Base-by-base conservation (phyloP, 768 basidiomycete species). In the Myochromella boudieri region DNA sequence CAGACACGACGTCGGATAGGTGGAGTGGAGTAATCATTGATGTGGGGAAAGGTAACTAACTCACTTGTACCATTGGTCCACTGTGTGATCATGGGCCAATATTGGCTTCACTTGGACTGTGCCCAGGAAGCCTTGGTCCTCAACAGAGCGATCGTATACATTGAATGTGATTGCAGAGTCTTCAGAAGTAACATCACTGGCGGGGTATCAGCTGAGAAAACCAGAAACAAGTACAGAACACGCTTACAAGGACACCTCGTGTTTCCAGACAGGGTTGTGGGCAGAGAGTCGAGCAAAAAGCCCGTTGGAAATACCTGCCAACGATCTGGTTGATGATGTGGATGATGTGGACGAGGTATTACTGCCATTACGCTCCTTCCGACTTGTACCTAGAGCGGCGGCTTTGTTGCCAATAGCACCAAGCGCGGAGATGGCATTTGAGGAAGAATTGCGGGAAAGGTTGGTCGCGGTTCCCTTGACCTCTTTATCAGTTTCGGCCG, bases 191-290 rank as follows among this genome's bases (percentile, higher is more conserved):
- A 98, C 88, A 68, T 99, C 97, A 76, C 95, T 98, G 65, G 37
- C 6, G 27, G 59, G 46, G 48, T 60, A 39, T 62, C 48, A 32
- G 59, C 42, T 39, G 25, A 34, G 48, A 44, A 45, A 29, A 42
- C 15, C 15, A 31, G 36, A 26, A n/a, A 6, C 44, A 39, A 27
- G 29, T 32, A 48, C 50, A 21, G 42, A 49, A 49, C 29, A 78
- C 93, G 78, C 95, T 68, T 68, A 97, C 95, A 99, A 99, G 34
- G 91, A 85, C 26, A 98, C 97, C 65, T 98, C 89, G 65, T 98
- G 95, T 70, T 99, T 99, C 97, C 97, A 99, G 17, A 95, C 85
- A 9, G 97, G 95, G 71, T 93, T 97, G 60, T 91, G 79, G 46
- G 90, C 77, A 15, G 83, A 84, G 28, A 81, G 65, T 41, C 82